Conservation (phyloP, 2,329 filamentous ascomycete species). For the Fusarium dimerum region DNA sequence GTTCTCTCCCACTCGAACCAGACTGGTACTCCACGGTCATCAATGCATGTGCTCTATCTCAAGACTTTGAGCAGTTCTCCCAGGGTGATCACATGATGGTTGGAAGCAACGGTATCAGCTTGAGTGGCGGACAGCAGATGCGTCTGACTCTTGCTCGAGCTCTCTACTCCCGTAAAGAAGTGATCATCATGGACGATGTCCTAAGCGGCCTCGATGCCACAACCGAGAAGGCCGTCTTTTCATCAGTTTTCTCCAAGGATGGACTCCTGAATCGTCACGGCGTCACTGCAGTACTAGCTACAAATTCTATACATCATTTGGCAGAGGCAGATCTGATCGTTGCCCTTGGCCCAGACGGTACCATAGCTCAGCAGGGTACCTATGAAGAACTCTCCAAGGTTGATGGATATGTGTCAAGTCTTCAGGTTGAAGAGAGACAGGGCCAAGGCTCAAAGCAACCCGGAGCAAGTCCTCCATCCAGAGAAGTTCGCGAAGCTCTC, state of each 20-base stretch:
- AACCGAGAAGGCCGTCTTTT: slow-evolving; percentile 27
- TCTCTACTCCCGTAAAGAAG: slow-evolving; percentile 27
- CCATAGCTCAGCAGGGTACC: slow-evolving; percentile 5
- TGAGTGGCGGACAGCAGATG: slow-evolving; percentile 5
- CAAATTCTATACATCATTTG: background rate
- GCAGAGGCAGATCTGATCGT: slow-evolving; percentile 17
- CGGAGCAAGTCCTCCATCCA: background rate
- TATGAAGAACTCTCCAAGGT: slow-evolving; percentile 11
- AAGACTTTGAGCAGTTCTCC: slow-evolving; percentile 4
- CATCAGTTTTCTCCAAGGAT: slow-evolving; percentile 23
- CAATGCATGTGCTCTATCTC: slow-evolving; percentile 1
- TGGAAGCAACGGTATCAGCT: slow-evolving; percentile 4
- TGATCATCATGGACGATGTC: slow-evolving; percentile 34
- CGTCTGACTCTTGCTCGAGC: slow-evolving; percentile 26
- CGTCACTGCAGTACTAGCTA: slow-evolving; percentile 10
- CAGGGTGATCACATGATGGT: slow-evolving; percentile 2
- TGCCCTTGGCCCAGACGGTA: slow-evolving; percentile 8
- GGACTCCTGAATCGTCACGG: slow-evolving; percentile 22
- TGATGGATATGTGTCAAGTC: slow-evolving; percentile 15
- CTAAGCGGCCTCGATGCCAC: slow-evolving; percentile 34
- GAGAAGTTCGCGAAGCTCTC: slow-evolving; percentile 1
- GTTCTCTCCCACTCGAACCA: slow-evolving; percentile 27
- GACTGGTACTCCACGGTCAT: slow-evolving; percentile 31
- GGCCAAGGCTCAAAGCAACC: background rate
- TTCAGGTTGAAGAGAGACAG: background rate